Evolutionary conservation across 345 rosid species (phyloP).

Genomic region (Clausena lansium): DNA sequence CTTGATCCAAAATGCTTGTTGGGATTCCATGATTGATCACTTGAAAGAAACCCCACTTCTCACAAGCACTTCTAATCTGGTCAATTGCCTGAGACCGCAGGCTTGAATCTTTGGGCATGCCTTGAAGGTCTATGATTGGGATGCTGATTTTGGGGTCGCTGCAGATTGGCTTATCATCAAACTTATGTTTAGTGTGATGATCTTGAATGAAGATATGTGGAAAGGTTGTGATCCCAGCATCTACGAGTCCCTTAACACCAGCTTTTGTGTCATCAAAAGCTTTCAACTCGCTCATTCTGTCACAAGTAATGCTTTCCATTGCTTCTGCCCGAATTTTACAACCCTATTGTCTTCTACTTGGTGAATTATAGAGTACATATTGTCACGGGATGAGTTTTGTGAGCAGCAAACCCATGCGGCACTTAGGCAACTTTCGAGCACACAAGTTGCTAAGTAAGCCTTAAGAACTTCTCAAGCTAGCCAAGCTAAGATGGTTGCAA

Average conservation of each 20-base stretch:
- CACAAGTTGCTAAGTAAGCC: too few relatives aligned
- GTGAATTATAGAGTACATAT: too few relatives aligned
- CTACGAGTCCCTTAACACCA: neutral
- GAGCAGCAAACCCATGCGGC: too few relatives aligned
- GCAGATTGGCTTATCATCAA: neutral
- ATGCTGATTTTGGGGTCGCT: neutral
- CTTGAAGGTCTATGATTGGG: constrained; percentile 12
- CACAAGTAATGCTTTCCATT: neutral
- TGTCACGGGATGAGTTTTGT: too few relatives aligned
- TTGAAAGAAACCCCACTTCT: constrained; percentile 24
- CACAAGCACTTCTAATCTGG: neutral
- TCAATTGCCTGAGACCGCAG: neutral
- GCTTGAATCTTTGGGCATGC: neutral
- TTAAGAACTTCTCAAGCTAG: too few relatives aligned
- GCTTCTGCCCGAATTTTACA: too few relatives aligned
- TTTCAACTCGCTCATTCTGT: neutral
- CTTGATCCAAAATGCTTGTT: constrained; percentile 6
- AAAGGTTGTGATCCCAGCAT: neutral
- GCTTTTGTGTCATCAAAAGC: constrained; percentile 1
- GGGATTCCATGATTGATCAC: constrained; percentile 24
- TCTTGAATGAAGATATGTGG: neutral
- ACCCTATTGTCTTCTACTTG: neutral
- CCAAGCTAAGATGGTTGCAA: too few relatives aligned
- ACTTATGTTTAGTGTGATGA: neutral
- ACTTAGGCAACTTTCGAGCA: too few relatives aligned